A percentile compares a stretch with the other conserved stretches of the same genome.
phyloP scores from a whole-genome alignment of 2,329 filamentous ascomycete genomes.

The Cladosporium oxysporum region DNA sequence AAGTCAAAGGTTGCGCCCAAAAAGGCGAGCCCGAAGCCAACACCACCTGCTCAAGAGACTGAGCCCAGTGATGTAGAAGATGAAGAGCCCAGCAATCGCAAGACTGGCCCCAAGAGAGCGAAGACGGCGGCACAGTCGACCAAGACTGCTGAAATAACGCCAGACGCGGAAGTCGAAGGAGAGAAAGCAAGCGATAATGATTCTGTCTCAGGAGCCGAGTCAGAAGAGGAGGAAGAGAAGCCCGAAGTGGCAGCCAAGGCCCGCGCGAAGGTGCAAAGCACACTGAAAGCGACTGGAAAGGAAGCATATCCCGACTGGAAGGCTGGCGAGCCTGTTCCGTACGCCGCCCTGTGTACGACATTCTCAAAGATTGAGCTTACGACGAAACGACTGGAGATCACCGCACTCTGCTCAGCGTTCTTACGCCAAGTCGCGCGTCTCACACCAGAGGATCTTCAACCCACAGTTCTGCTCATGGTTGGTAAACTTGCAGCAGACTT shows the following conservation, averaged over 20 bases:
- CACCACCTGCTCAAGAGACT: slow-evolving; percentile 20
- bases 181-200: slow-evolving; percentile 17
- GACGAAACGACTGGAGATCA: slow-evolving; percentile 84
- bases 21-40: neutral
- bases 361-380: slow-evolving; percentile 96
- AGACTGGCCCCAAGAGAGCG: neutral
- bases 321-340: slow-evolving; percentile 82
- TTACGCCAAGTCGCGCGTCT: slow-evolving; percentile 90
- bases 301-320: slow-evolving; percentile 97
- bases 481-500: slow-evolving; percentile 98
- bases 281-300: slow-evolving; percentile 66
- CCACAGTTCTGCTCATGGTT: slow-evolving; percentile 92
- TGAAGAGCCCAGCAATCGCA: slow-evolving; percentile 43
- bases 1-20: neutral
- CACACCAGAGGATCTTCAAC: slow-evolving; percentile 82
- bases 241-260: slow-evolving; percentile 72
- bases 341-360: slow-evolving; percentile 89
- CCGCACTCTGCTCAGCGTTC: slow-evolving; percentile 86
- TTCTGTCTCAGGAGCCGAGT: slow-evolving; percentile 38
- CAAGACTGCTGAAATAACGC: slow-evolving; percentile 7
- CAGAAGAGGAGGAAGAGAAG: slow-evolving; percentile 62
- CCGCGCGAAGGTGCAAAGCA: slow-evolving; percentile 77
- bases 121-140: slow-evolving; percentile 9
- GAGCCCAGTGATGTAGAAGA: slow-evolving; percentile 44
- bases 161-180: slow-evolving; percentile 25